Conservation (phyloP, 306 rosid species). For the Quercus variabilis region DNA sequence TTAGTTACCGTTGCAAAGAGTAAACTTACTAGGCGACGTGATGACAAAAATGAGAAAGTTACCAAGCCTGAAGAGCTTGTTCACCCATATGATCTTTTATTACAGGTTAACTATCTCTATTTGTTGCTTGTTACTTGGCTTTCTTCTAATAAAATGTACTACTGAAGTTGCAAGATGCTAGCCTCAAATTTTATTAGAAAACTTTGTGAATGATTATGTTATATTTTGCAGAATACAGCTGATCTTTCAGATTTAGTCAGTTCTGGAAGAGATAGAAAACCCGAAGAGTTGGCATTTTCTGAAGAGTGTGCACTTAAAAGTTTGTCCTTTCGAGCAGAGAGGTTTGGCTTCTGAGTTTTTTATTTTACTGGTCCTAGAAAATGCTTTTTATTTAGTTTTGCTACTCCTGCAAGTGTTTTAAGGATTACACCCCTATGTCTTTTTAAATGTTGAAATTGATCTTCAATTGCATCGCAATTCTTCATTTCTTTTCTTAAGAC, state of each 20-base stretch:
- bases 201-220: not conserved
- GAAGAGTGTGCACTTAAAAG: constrained; percentile 69
- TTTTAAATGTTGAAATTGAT: not conserved
- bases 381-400: too few relatives aligned
- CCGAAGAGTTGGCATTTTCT: constrained; percentile 72
- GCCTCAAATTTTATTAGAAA: constrained; percentile 21
- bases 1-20: too few relatives aligned
- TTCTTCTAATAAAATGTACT: constrained; percentile 1
- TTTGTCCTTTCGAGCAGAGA: constrained; percentile 82
- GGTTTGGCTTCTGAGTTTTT: constrained; percentile 45
- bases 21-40: too few relatives aligned
- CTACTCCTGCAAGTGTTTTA: not conserved
- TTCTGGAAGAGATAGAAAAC: constrained; percentile 60
- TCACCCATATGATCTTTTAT: too few relatives aligned
- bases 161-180: constrained; percentile 6
- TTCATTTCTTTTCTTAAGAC: not conserved
- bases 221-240: too few relatives aligned
- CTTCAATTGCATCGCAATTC: not conserved
- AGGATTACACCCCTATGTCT: not conserved
- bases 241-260: too few relatives aligned
- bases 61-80: too few relatives aligned
- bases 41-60: too few relatives aligned
- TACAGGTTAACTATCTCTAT: too few relatives aligned
- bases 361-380: constrained; percentile 6
- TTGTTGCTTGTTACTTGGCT: too few relatives aligned